phyloP scores from a whole-genome alignment of 2,329 filamentous ascomycete genomes.

The Orbilia ellipsospora region DNA sequence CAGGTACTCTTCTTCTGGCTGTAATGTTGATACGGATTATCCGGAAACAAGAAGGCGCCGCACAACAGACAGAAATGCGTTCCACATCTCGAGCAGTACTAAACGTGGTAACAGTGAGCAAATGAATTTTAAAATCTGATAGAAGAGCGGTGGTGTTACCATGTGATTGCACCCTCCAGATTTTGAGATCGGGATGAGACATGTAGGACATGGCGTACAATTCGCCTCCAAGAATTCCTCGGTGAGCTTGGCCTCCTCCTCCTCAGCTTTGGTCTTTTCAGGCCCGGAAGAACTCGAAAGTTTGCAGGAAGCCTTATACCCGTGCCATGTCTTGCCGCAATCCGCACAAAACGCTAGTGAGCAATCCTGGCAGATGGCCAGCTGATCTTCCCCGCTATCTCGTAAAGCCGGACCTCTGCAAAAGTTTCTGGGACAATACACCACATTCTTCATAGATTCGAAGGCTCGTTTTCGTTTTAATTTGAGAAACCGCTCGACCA shows the following conservation, averaged over 20 bases:
- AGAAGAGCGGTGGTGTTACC: constrained; percentile 73
- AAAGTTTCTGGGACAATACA: constrained; percentile 92
- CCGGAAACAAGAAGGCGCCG: constrained; percentile 81
- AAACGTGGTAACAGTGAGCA: background rate
- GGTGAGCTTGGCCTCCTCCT: constrained; percentile 85
- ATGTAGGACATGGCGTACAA: constrained; percentile 90
- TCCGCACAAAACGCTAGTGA: constrained; percentile 85
- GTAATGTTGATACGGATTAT: constrained; percentile 89
- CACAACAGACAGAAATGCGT: constrained; percentile 97
- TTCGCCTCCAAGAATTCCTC: constrained; percentile 83
- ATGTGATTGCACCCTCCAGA: constrained; percentile 96
- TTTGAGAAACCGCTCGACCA: constrained; percentile 85
- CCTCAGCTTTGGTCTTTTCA: constrained; percentile 71
- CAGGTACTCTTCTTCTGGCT: constrained; percentile 77
- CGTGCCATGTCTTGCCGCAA: constrained; percentile 87
- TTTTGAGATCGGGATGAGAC: constrained; percentile 85
- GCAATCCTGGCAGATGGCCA: constrained; percentile 90
- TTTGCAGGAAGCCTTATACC: constrained; percentile 78
- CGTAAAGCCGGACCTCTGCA: constrained; percentile 81
- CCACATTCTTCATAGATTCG: constrained; percentile 88
- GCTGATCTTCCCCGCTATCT: constrained; percentile 66
- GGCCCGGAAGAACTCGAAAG: constrained; percentile 68
- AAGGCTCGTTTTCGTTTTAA: constrained; percentile 93
- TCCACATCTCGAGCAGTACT: constrained; percentile 69
- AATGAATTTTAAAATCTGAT: background rate